These are phyloP conservation scores for Iberis pinnata DNA, from an alignment of 345 rosid species.

Conservation along the genomic window DNA sequence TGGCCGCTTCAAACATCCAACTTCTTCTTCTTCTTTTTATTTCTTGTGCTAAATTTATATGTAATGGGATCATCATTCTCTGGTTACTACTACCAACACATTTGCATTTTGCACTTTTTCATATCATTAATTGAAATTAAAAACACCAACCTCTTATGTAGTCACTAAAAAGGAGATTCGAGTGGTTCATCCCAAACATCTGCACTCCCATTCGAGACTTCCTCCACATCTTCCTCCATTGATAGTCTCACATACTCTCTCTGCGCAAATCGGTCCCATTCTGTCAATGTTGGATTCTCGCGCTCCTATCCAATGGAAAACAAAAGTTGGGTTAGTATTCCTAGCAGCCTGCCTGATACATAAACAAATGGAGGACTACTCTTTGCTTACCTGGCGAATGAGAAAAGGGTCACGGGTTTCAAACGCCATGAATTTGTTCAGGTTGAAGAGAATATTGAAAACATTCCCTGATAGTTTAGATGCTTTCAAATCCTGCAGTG, in stretches of 20 bases:
- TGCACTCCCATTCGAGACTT: constrained; percentile 63
- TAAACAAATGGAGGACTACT: not conserved
- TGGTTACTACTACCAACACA: too few relatives aligned
- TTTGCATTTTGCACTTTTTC: too few relatives aligned
- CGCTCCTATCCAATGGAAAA: constrained; percentile 40
- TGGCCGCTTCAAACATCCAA: too few relatives aligned
- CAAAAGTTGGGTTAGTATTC: not conserved
- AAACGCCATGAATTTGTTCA: constrained; percentile 70
- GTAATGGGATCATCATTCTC: too few relatives aligned
- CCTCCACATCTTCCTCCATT: constrained; percentile 77
- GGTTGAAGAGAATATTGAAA: constrained; percentile 83
- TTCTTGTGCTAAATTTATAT: too few relatives aligned
- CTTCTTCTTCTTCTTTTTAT: too few relatives aligned
- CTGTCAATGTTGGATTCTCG: constrained; percentile 61
- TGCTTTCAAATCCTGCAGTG: constrained; percentile 53
- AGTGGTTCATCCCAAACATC: constrained; percentile 70
- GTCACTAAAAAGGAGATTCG: constrained; percentile 51
- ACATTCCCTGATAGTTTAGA: constrained; percentile 72
- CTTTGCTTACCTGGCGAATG: constrained; percentile 56
- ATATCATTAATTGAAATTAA: too few relatives aligned
- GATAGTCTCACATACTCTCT: constrained; percentile 64
- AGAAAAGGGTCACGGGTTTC: constrained; percentile 79
- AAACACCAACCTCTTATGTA: not conserved
- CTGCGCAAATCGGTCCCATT: constrained; percentile 73
- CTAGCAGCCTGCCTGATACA: not conserved